phyloP scores from a whole-genome alignment of 2,329 filamentous ascomycete genomes.

The Pyrenochaeta sp. region DNA sequence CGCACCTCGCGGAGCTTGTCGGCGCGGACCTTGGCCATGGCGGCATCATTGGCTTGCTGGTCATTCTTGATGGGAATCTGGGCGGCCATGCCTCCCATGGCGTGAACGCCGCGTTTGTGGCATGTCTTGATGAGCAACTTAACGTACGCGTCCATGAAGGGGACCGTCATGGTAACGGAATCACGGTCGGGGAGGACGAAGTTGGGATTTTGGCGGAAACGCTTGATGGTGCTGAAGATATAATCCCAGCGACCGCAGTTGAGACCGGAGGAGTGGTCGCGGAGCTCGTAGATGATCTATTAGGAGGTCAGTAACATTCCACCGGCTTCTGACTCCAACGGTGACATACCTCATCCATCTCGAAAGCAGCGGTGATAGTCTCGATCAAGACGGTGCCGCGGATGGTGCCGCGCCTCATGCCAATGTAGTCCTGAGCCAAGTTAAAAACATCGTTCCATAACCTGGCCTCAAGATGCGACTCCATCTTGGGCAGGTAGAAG shows the following conservation, averaged over 20 bases:
- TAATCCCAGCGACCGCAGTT: constrained; percentile 99
- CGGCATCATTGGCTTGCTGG: constrained; percentile 86
- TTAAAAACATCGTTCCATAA: constrained; percentile 99
- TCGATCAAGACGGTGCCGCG: constrained; percentile 96
- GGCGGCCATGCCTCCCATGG: constrained; percentile 98
- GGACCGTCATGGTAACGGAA: constrained; percentile 94
- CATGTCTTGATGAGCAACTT: constrained; percentile 98
- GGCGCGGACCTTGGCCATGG: constrained; percentile 90
- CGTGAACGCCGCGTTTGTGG: constrained; percentile 95
- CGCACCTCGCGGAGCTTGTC: constrained; percentile 97
- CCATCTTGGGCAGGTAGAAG: constrained; percentile 98
- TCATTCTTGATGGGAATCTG: constrained; percentile 99
- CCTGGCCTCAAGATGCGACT: constrained; percentile 94
- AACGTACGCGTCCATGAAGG: constrained; percentile 98
- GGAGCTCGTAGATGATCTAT: constrained; percentile 95
- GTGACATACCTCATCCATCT: constrained; percentile 84
- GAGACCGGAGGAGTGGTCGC: constrained; percentile 93
- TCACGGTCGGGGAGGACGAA: constrained; percentile 94
- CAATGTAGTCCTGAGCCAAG: constrained; percentile 90
- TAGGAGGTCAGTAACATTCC: constrained; percentile 17
- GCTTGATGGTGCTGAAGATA: constrained; percentile 99
- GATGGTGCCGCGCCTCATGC: constrained; percentile 89
- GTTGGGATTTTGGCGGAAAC: constrained; percentile 92
- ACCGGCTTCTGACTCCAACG: not conserved
- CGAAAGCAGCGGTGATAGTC: constrained; percentile 96